Base-by-base conservation (phyloP, 257 asterid species). In the Nicotiana sylvestris region DNA sequence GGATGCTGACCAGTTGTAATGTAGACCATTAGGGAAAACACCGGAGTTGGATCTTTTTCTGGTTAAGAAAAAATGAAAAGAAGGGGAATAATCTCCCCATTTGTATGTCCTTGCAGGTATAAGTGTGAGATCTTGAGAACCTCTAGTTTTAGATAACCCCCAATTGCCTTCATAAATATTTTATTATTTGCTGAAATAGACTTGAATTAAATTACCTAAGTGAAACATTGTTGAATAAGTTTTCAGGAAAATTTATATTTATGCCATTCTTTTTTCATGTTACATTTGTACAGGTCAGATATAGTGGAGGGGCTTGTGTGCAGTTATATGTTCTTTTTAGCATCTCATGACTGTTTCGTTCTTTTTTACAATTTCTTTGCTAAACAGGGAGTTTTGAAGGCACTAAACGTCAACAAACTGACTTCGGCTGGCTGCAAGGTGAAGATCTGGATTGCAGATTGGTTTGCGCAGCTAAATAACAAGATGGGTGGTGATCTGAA, bases 401-500 rank as follows among this genome's bases (percentile, higher is more conserved):
- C 89, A 74, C 91, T 95, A 69, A 95, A 90, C 85, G 98, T 93
- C 79, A 95, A 95, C 87, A 95, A 93, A 81, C 90, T 94, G 81
- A 90, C 92, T 78, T 87, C 92, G 21, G 92, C 97, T 53, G 98
- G 98, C 82, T 95, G 98, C 92, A 92, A 90, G 82, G 98, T 93
- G 81, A 93, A 92, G 85, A 93, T 95, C 29, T 95, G 98, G 98
- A 92, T 95, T 69, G 98, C 98, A 4, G 98, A 95, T 89, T 92
- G 98, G 97, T 95, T 93, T 88, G 98, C 98, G 0, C 98, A 92
- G 87, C 86, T 93, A 21, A 95, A 93, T 89, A 92, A 91, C 88
- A 95, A 95, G 81, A 90, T 95, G 97, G 98, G 93, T 49, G 98
- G 98, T 57, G 98, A 95, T 86, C 81, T 95, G 86, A 93, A 90